Evolutionary conservation across 2,329 filamentous ascomycete genomes (phyloP).

Genomic region (Paraconiothyrium sp.): DNA sequence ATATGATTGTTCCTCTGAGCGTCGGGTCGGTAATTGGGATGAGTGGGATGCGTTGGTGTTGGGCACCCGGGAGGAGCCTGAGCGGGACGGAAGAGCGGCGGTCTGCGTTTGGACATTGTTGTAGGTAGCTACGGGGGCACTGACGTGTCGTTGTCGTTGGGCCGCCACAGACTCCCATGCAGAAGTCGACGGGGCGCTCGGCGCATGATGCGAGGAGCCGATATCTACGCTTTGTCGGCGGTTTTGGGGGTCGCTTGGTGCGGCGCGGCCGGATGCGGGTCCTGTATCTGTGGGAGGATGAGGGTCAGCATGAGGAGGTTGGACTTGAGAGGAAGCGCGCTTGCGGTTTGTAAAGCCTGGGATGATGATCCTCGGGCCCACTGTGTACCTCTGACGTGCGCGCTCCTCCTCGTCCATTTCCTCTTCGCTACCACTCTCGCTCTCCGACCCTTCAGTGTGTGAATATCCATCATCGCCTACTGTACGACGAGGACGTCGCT

Average conservation of each 20-base stretch:
- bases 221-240: constrained; percentile 36
- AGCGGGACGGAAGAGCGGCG: constrained; percentile 32
- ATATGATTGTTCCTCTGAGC: constrained; percentile 13
- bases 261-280: constrained; percentile 5
- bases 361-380: constrained; percentile 45
- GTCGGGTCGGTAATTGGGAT: constrained; percentile 39
- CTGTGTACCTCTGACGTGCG: constrained; percentile 43
- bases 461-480: constrained; percentile 48
- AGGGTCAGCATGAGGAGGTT: constrained; percentile 36
- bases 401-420: constrained; percentile 46
- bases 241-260: constrained; percentile 21
- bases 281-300: constrained; percentile 16
- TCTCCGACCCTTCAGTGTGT: constrained; percentile 29
- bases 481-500: constrained; percentile 29
- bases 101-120: constrained; percentile 27
- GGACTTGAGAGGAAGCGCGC: constrained; percentile 29
- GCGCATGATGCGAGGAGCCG: constrained; percentile 10
- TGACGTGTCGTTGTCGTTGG: constrained; percentile 38
- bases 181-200: constrained; percentile 23
- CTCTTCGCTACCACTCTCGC: constrained; percentile 40
- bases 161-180: constrained; percentile 36
- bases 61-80: constrained; percentile 36
- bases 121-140: constrained; percentile 36
- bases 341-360: constrained; percentile 39
- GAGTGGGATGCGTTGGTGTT: constrained; percentile 48